Percentiles rank a stretch among this genome's conserved stretches.
Evolutionary conservation across 805 yeast genomes (phyloP).

Genomic region (Hanseniaspora jakobsenii): DNA sequence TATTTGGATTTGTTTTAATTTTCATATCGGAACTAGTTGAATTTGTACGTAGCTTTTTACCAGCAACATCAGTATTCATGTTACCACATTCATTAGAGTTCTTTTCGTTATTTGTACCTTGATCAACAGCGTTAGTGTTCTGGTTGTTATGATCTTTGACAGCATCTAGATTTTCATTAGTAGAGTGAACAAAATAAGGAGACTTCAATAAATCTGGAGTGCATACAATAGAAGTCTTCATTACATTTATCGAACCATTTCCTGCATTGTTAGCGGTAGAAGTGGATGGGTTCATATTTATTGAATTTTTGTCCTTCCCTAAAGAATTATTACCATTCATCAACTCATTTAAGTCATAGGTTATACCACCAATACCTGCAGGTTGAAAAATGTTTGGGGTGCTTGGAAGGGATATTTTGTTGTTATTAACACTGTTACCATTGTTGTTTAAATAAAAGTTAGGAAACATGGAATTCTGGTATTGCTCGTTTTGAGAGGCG

Average conservation of each 20-base stretch:
- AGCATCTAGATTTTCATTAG: background rate
- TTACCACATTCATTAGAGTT: too few species aligned
- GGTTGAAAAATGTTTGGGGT: conserved; percentile 22
- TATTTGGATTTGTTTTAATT: too few species aligned
- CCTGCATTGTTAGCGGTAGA: conserved; percentile 24
- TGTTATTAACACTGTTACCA: too few species aligned
- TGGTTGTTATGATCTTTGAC: background rate
- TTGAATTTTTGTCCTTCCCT: background rate
- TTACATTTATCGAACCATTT: too few species aligned
- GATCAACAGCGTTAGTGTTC: background rate
- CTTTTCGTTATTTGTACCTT: too few species aligned
- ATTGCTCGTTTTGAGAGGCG: conserved; percentile 15
- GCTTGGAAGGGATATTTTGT: conserved; percentile 17
- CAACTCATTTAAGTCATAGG: conserved; percentile 25
- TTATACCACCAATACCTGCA: conserved; percentile 27
- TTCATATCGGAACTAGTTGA: too few species aligned
- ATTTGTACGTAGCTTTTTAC: too few species aligned
- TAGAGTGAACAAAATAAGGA: conserved; percentile 21
- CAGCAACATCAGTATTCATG: too few species aligned
- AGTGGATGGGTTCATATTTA: conserved; percentile 14
- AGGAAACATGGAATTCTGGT: conserved; percentile 15
- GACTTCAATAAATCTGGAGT: conserved; percentile 27
- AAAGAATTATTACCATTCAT: conserved; percentile 6
- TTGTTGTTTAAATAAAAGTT: conserved; percentile 16
- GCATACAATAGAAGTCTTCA: conserved; percentile 17